Evolutionary conservation across 768 basidiomycete species (phyloP).

Genomic region (Auriculariales sp.): DNA sequence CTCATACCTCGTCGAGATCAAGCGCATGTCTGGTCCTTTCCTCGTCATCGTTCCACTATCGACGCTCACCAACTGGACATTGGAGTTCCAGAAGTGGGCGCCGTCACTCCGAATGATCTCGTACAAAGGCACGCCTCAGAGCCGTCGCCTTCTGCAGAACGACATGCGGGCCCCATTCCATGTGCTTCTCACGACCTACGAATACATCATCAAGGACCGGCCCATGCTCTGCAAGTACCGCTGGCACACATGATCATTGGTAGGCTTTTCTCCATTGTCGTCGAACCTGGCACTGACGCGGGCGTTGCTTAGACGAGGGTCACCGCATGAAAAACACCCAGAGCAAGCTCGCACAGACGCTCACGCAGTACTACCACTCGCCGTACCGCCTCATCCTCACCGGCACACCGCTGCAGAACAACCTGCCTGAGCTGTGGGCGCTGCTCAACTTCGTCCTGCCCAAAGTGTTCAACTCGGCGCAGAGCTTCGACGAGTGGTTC

Average conservation of each 20-base stretch:
- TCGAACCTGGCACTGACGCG: background rate
- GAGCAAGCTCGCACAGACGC: conserved; percentile 78
- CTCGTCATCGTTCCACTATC: conserved; percentile 92
- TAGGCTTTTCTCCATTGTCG: conserved; percentile 17
- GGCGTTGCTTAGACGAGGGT: conserved; percentile 64
- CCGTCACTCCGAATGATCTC: conserved; percentile 47
- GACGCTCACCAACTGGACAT: conserved; percentile 94
- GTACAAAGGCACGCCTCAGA: conserved; percentile 84
- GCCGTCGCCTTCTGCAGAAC: conserved; percentile 61
- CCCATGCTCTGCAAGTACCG: conserved; percentile 78
- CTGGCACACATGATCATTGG: conserved; percentile 98
- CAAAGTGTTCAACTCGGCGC: conserved; percentile 96
- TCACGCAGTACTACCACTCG: conserved; percentile 85
- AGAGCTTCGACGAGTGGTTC: conserved; percentile 99
- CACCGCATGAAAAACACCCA: conserved; percentile 96
- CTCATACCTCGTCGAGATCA: conserved; percentile 82
- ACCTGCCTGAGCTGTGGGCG: conserved; percentile 90
- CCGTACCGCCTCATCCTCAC: conserved; percentile 89
- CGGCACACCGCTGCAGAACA: conserved; percentile 93
- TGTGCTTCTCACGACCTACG: conserved; percentile 85
- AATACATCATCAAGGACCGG: conserved; percentile 97
- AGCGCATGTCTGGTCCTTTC: conserved; percentile 85
- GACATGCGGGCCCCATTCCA: conserved; percentile 81
- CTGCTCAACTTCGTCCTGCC: conserved; percentile 90
- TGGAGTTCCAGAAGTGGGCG: conserved; percentile 84